phyloP scores from a whole-genome alignment of 1,284 basidiomycete species.

The Agroathelia rolfsii region DNA sequence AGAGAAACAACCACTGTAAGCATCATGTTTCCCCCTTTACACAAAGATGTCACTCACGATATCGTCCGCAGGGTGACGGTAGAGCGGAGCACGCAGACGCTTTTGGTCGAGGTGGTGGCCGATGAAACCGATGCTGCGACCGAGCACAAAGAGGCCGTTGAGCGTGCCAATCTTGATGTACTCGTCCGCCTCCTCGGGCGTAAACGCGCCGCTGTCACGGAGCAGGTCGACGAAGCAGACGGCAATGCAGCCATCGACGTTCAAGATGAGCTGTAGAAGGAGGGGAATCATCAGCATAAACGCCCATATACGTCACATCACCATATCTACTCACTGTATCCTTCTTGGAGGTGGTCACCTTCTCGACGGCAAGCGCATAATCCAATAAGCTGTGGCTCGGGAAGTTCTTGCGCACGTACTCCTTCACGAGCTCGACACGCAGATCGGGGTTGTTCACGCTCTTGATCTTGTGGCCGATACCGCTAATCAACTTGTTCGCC shows the following conservation, averaged over 20 bases:
- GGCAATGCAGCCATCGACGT: constrained; percentile 96
- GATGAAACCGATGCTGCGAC: constrained; percentile 95
- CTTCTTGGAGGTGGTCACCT: constrained; percentile 97
- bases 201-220: constrained; percentile 90
- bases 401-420: constrained; percentile 95
- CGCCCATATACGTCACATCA: constrained; percentile 9
- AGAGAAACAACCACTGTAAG: not conserved
- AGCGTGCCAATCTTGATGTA: constrained; percentile 94
- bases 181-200: constrained; percentile 91
- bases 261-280: constrained; percentile 63
- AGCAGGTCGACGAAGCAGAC: constrained; percentile 97
- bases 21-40: not conserved
- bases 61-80: constrained; percentile 84
- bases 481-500: constrained; percentile 94
- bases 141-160: constrained; percentile 95
- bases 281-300: too few relatives aligned
- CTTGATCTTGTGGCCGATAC: constrained; percentile 99
- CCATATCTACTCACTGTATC: constrained; percentile 61
- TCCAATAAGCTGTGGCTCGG: constrained; percentile 87
- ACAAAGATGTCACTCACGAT: constrained; percentile 45
- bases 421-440: constrained; percentile 96
- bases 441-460: constrained; percentile 95
- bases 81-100: constrained; percentile 83
- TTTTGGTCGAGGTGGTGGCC: constrained; percentile 95
- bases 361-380: constrained; percentile 97